These are phyloP conservation scores for Ustilago cynodontis DNA, from an alignment of 1,284 basidiomycete species.

Conservation along the genomic window DNA sequence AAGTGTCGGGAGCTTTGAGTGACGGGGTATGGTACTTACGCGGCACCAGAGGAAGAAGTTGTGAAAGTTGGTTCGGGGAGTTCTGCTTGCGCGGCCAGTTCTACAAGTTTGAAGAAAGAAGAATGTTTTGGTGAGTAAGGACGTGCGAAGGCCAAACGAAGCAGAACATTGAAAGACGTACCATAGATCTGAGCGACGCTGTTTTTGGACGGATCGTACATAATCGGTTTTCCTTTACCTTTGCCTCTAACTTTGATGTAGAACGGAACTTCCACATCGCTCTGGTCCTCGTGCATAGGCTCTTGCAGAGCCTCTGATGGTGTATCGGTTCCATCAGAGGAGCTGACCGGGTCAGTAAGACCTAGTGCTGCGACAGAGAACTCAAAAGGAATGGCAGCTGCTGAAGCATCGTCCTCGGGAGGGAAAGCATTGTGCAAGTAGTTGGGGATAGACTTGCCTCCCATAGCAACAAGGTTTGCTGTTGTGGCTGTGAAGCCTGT, in stretches of 20 bases:
- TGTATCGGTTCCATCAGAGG: background rate
- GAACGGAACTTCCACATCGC: conserved; percentile 11
- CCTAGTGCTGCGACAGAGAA: background rate
- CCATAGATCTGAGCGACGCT: conserved; percentile 38
- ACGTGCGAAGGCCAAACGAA: background rate
- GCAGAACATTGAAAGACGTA: background rate
- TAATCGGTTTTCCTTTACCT: conserved; percentile 26
- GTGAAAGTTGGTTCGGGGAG: conserved; percentile 10
- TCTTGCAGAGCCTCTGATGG: background rate
- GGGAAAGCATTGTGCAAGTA: conserved; percentile 8
- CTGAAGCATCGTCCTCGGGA: background rate
- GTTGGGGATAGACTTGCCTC: background rate
- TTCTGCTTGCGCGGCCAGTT: conserved; percentile 21
- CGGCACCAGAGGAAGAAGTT: conserved; percentile 9
- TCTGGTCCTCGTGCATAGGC: background rate
- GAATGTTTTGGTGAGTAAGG: background rate
- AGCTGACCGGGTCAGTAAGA: background rate
- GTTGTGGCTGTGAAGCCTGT: background rate
- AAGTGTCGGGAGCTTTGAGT: too few species aligned
- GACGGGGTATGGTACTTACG: conserved; percentile 18
- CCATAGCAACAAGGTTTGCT: conserved; percentile 4
- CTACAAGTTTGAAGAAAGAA: background rate
- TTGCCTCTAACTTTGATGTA: conserved; percentile 43
- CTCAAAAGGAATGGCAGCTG: background rate
- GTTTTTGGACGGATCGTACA: background rate